Conservation (phyloP, 352 stramenopile species). For the Bremia lactucae region DNA sequence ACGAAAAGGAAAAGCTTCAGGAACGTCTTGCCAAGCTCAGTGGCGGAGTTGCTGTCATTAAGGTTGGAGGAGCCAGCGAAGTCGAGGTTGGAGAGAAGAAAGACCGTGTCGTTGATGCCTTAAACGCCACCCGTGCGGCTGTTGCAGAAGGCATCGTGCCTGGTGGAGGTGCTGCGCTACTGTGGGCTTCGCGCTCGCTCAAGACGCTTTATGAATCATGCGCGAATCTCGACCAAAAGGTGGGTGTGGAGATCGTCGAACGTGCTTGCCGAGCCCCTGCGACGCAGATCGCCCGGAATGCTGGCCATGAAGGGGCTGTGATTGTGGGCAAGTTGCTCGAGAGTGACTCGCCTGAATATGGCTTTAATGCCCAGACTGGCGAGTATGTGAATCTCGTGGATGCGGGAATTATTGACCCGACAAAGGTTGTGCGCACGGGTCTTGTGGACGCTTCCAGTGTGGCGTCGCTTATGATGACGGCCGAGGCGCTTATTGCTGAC, state of each 20-base stretch:
- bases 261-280: constrained; percentile 89
- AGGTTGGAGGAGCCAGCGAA: constrained; percentile 97
- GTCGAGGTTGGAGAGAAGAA: constrained; percentile 99
- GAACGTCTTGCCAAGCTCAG: constrained; percentile 98
- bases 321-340: constrained; percentile 99
- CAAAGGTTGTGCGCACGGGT: constrained; percentile 97
- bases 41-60: constrained; percentile 98
- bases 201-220: constrained; percentile 79
- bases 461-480: constrained; percentile 98
- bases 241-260: constrained; percentile 97
- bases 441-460: constrained; percentile 98
- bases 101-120: constrained; percentile 98
- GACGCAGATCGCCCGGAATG: constrained; percentile 97
- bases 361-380: constrained; percentile 97
- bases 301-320: constrained; percentile 95
- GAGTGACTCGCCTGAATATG: constrained; percentile 83
- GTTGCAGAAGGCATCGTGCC: constrained; percentile 99
- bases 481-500: constrained; percentile 97
- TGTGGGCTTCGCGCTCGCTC: constrained; percentile 94
- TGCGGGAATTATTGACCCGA: constrained; percentile 96
- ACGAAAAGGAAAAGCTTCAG: constrained; percentile 99
- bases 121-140: constrained; percentile 98
- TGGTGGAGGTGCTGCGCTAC: constrained; percentile 94
- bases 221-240: constrained; percentile 96
- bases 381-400: constrained; percentile 98